Evolutionary conservation across 2,329 filamentous ascomycete genomes (phyloP).

Genomic region (Calonectria hongkongensis): DNA sequence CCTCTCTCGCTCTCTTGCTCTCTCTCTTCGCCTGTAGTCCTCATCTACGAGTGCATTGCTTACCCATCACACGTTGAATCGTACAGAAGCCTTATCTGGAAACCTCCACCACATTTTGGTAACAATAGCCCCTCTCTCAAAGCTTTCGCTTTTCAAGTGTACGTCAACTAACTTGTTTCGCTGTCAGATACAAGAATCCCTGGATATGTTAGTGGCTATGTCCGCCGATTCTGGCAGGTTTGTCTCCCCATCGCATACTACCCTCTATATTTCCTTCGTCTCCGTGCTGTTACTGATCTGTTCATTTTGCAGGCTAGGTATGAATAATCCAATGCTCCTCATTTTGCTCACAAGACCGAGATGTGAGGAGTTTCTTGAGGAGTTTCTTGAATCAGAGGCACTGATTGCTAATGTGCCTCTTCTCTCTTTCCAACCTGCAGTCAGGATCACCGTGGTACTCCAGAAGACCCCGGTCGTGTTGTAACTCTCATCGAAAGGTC

Average conservation of each 20-base stretch:
- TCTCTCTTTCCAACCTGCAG: constrained; percentile 66
- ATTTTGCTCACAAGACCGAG: background rate
- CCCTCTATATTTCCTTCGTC: background rate
- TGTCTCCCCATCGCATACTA: constrained; percentile 56
- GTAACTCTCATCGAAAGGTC: constrained; percentile 91
- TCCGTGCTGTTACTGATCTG: constrained; percentile 35
- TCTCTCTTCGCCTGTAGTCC: background rate
- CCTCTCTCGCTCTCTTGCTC: constrained; percentile 17
- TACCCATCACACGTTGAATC: constrained; percentile 21
- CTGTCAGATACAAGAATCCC: constrained; percentile 85
- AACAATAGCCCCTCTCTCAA: constrained; percentile 55
- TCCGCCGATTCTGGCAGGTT: constrained; percentile 98
- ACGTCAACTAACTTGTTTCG: constrained; percentile 32
- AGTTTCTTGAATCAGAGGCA: background rate
- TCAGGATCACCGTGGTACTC: constrained; percentile 95
- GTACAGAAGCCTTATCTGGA: constrained; percentile 92
- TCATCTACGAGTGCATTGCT: constrained; percentile 31
- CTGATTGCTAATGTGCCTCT: constrained; percentile 31
- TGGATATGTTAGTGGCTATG: constrained; percentile 94
- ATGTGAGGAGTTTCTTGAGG: background rate
- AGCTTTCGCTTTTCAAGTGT: constrained; percentile 18
- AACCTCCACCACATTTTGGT: constrained; percentile 97
- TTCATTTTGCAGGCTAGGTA: constrained; percentile 59
- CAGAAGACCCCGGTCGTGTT: constrained; percentile 89
- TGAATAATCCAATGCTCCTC: background rate